These are phyloP conservation scores for Melanogaster broomeanus DNA, from an alignment of 768 basidiomycete species.

Conservation along the genomic window DNA sequence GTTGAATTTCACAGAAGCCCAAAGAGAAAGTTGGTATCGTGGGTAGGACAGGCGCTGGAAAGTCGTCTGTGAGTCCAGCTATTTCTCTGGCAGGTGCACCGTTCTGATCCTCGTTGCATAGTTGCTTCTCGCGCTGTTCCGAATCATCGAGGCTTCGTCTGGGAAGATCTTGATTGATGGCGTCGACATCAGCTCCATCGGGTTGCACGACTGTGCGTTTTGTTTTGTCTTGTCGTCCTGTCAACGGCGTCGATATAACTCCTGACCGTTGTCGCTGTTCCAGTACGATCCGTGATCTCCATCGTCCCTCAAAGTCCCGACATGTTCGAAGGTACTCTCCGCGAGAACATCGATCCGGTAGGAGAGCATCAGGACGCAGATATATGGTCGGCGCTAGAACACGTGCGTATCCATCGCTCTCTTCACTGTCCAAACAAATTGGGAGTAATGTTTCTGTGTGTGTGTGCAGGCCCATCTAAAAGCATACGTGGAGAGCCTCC, in stretches of 20 bases:
- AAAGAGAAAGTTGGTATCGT: slow-evolving; percentile 90
- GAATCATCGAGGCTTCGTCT: slow-evolving; percentile 69
- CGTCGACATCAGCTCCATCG: slow-evolving; percentile 74
- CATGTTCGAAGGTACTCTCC: slow-evolving; percentile 69
- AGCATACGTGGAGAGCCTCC: slow-evolving; percentile 63
- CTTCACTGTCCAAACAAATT: neutral
- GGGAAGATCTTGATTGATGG: slow-evolving; percentile 75
- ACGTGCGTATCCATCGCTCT: slow-evolving; percentile 36
- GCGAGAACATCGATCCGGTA: slow-evolving; percentile 90
- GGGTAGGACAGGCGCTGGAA: slow-evolving; percentile 81
- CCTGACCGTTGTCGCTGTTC: neutral
- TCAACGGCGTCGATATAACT: too few relatives aligned
- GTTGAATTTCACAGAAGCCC: slow-evolving; percentile 49
- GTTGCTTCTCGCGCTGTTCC: slow-evolving; percentile 72
- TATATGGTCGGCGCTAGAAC: slow-evolving; percentile 85
- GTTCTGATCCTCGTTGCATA: slow-evolving; percentile 18
- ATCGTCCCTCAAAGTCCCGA: slow-evolving; percentile 85
- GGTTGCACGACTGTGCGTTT: slow-evolving; percentile 55
- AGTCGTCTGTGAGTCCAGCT: slow-evolving; percentile 59
- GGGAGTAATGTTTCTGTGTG: neutral
- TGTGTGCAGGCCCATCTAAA: slow-evolving; percentile 59
- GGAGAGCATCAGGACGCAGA: slow-evolving; percentile 72
- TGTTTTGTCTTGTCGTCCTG: too few relatives aligned
- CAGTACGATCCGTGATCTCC: slow-evolving; percentile 73
- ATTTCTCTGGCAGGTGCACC: neutral